Base-by-base conservation (phyloP, 495 filamentous ascomycete species). In the Neurospora sp. region DNA sequence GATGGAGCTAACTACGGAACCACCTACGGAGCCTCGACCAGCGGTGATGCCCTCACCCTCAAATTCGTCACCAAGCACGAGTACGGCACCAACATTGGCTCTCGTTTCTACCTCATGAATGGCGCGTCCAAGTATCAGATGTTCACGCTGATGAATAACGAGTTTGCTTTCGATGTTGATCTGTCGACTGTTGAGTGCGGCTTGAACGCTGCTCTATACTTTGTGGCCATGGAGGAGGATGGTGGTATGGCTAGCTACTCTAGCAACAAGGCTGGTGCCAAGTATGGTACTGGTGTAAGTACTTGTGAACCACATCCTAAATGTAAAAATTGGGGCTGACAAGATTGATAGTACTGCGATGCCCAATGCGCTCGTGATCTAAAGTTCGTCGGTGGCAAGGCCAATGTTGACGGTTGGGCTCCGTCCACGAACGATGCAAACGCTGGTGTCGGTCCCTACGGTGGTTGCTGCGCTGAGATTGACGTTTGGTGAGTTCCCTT, bases 381-480 rank as follows among this genome's bases (percentile, higher is more conserved):
- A 76, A 86, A 86, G 83, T 86, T 85, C 70, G 82, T 86, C 70
- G 82, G 81, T 40, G 85, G 85, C 75, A 84, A 84, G 82, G 87
- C 81, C 80, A 91, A 91, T 80, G 71, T 87, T 31, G 89, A 91
- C 40, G 89, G 79, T 70, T 81, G 79, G 79, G 40, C 38, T 59
- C 40, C 70, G 65, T 81, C 79, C 8, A 75, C 74, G 72, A 90
- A 86, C 82, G 86, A 91, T 78, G 65, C 78, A 72, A 91, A 90
- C 78, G 83, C 88, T 27, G 79, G 79, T 42, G 79, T 81, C 9
- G 79, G 79, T 70, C 76, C 79, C 20, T 68, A 71, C 4, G 79
- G 90, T 71, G 86, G 87, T 71, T 93, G 91, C 87, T 93, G 91
- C 80, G 87, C 88, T n/a, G 91, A 93, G 79, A 89, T 93, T 79